Evolutionary conservation across 2,329 filamentous ascomycete species (phyloP).

Genomic region (Passalora sequoiae): DNA sequence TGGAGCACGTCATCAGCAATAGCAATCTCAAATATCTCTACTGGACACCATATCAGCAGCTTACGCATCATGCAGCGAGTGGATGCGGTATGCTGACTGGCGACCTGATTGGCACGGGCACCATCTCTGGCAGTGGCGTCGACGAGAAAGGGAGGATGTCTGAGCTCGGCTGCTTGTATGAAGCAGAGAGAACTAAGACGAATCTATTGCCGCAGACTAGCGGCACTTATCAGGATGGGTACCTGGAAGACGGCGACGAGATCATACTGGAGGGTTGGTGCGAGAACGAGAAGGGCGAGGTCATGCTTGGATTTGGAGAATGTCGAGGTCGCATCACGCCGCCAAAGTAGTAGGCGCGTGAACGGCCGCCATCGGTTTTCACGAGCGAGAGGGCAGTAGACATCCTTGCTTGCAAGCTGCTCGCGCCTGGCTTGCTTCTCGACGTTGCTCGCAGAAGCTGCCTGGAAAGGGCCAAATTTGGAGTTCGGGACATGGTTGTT

Average conservation of each 20-base stretch:
- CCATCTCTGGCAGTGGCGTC: slow-evolving; percentile 37
- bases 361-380: too few relatives aligned
- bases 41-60: slow-evolving; percentile 45
- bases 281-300: slow-evolving; percentile 23
- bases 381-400: too few relatives aligned
- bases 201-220: slow-evolving; percentile 32
- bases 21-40: slow-evolving; percentile 39
- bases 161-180: slow-evolving; percentile 42
- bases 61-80: slow-evolving; percentile 42
- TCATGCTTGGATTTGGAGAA: slow-evolving; percentile 29
- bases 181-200: slow-evolving; percentile 32
- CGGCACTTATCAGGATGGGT: slow-evolving; percentile 33
- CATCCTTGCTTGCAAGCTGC: too few relatives aligned
- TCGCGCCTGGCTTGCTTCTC: too few relatives aligned
- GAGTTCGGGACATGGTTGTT: too few relatives aligned
- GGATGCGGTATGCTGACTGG: slow-evolving; percentile 40
- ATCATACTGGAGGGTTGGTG: slow-evolving; percentile 32
- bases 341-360: too few relatives aligned
- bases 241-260: slow-evolving; percentile 41
- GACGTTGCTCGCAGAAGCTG: too few relatives aligned
- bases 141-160: slow-evolving; percentile 29
- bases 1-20: slow-evolving; percentile 21
- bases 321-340: slow-evolving; percentile 26
- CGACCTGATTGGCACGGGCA: slow-evolving; percentile 43
- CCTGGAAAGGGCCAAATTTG: too few relatives aligned